Conservation (phyloP, 139 green algal genomes). For the Auxenochlorella protothecoides region DNA sequence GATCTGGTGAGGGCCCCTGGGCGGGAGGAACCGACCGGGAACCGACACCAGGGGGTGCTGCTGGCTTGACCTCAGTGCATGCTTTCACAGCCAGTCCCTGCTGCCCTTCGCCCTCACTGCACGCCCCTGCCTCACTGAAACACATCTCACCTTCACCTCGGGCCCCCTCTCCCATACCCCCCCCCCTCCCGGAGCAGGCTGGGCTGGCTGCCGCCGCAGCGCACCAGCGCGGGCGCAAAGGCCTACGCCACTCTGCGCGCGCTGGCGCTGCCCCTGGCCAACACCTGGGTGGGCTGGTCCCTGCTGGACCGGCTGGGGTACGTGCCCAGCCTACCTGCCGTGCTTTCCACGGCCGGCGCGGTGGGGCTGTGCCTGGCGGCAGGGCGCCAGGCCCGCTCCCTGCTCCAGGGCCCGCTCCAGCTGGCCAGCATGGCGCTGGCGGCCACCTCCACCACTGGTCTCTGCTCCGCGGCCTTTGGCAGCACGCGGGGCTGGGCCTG, state of each 20-base stretch:
- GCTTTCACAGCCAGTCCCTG: too few species aligned
- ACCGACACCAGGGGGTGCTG: too few species aligned
- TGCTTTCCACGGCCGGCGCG: constrained; percentile 15
- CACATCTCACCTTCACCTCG: neutral
- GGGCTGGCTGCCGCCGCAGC: too few species aligned
- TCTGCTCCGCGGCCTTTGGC: constrained; percentile 29
- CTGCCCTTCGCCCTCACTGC: neutral
- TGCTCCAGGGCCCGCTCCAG: constrained; percentile 46
- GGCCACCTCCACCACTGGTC: constrained; percentile 29
- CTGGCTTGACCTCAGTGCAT: too few species aligned
- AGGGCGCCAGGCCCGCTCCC: constrained; percentile 39
- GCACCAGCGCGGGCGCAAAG: too few species aligned
- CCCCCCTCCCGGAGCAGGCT: constrained; percentile 28
- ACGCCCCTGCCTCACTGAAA: neutral
- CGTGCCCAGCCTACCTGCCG: constrained; percentile 13
- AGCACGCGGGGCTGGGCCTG: constrained; percentile 24
- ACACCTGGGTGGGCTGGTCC: constrained; percentile 52
- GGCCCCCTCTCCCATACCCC: neutral
- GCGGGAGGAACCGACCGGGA: too few species aligned
- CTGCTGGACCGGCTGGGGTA: constrained; percentile 40
- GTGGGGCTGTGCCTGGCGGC: constrained; percentile 29
- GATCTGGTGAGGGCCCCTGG: constrained; percentile 32
- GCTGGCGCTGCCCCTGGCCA: constrained; percentile 43
- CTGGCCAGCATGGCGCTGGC: constrained; percentile 45
- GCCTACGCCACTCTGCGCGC: constrained; percentile 9